phyloP scores from a whole-genome alignment of 352 stramenopile genomes.

The Pythium apleroticum region DNA sequence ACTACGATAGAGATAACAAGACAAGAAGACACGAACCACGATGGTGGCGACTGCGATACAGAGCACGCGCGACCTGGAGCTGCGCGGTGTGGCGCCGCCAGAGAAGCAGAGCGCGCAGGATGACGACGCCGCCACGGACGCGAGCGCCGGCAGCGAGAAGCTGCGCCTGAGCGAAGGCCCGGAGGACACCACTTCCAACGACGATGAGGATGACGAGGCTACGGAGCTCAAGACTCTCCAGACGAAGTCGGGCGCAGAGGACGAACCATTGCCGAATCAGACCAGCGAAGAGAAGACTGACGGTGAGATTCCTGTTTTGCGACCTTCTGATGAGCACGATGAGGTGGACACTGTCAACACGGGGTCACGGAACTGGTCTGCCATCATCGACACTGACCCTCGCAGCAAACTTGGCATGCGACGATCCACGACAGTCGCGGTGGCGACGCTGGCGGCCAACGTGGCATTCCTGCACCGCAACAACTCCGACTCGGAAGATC shows the following conservation, averaged over 20 bases:
- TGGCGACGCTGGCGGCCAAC: constrained; percentile 25
- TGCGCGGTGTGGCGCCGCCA: constrained; percentile 8
- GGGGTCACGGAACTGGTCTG: not conserved
- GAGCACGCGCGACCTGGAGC: constrained; percentile 9
- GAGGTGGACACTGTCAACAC: constrained; percentile 12
- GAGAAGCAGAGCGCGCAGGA: not conserved
- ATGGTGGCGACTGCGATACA: constrained; percentile 23
- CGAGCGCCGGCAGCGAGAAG: constrained; percentile 3
- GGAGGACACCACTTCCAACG: constrained; percentile 12
- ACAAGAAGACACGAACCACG: constrained; percentile 2
- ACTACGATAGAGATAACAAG: constrained; percentile 1
- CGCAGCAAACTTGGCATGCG: constrained; percentile 33
- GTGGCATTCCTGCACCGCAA: constrained; percentile 12
- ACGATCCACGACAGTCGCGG: constrained; percentile 52
- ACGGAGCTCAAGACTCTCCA: not conserved
- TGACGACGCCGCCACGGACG: not conserved
- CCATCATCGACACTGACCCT: constrained; percentile 2
- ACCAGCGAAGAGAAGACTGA: not conserved
- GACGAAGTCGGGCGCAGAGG: constrained; percentile 6
- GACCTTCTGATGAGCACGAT: constrained; percentile 14
- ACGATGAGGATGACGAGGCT: constrained; percentile 4
- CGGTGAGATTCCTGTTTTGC: constrained; percentile 23
- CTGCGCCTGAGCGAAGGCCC: constrained; percentile 11
- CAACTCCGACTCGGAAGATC: constrained; percentile 2
- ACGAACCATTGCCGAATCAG: not conserved